Conservation (phyloP, 257 asterid species). For the Plantago major region DNA sequence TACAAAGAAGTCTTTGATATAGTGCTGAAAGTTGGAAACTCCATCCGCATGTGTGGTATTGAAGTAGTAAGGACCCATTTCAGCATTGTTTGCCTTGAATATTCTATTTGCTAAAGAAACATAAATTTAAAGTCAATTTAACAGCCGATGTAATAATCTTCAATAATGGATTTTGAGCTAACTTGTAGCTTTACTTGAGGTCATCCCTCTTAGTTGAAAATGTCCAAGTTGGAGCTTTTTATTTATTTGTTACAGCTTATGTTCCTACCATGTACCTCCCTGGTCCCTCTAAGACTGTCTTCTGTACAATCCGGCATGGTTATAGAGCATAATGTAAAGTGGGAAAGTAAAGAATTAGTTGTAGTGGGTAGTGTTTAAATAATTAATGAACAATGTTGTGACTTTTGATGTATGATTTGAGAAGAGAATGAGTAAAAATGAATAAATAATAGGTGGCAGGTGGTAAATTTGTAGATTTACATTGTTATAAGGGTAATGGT, state of each 20-base stretch:
- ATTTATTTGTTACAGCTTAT: conserved; percentile 12
- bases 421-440: no score
- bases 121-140: background rate
- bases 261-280: background rate
- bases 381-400: no score
- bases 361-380: no score
- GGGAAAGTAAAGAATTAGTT: no score
- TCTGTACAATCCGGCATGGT: no score
- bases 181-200: conserved; percentile 7
- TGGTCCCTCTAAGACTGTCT: no score
- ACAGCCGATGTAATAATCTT: no score
- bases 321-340: no score
- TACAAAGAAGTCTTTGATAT: conserved; percentile 76
- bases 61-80: conserved; percentile 50
- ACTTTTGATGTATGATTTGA: no score
- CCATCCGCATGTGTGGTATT: conserved; percentile 79
- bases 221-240: conserved; percentile 9
- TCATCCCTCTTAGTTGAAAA: conserved; percentile 8
- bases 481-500: no score
- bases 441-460: no score
- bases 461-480: no score
- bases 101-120: background rate
- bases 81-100: conserved; percentile 5
- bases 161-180: background rate
- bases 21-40: conserved; percentile 75